Conservation (phyloP, 164 flowering plant species). For the Tinospora cordifolia region DNA sequence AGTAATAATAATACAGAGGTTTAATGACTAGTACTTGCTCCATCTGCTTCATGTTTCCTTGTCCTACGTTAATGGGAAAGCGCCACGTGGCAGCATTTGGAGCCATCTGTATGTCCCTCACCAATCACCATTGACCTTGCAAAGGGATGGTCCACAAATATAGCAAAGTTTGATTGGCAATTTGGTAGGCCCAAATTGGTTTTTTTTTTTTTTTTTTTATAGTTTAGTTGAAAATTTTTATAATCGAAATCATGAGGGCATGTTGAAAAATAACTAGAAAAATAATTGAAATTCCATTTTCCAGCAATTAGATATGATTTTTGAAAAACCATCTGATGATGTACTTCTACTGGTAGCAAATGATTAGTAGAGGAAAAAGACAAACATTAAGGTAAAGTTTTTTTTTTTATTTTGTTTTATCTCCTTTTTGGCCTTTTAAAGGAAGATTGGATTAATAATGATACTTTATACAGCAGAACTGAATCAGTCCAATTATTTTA, state of each 20-base stretch:
- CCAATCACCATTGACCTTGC: not conserved
- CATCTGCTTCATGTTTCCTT: not conserved
- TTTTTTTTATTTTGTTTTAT: not conserved
- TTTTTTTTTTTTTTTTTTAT: not conserved
- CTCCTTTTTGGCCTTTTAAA: no score
- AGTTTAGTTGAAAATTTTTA: no score
- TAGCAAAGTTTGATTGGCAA: not conserved
- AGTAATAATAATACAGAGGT: no score
- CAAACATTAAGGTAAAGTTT: not conserved
- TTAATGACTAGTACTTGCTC: no score
- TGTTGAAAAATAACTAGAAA: no score
- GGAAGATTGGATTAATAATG: no score
- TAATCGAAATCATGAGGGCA: no score
- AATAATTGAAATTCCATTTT: not conserved
- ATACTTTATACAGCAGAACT: not conserved
- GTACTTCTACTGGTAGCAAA: not conserved
- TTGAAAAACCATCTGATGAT: no score
- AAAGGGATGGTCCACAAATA: not conserved
- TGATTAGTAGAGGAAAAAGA: not conserved
- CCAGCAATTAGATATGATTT: not conserved
- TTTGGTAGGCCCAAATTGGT: not conserved
- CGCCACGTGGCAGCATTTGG: not conserved
- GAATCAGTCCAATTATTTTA: not conserved
- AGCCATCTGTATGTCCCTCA: not conserved
- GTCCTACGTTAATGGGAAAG: not conserved